Evolutionary conservation across 805 yeast species (phyloP), one percentile per base, ranked within the genome.

Genomic region (Schwanniomyces sp.): DNA sequence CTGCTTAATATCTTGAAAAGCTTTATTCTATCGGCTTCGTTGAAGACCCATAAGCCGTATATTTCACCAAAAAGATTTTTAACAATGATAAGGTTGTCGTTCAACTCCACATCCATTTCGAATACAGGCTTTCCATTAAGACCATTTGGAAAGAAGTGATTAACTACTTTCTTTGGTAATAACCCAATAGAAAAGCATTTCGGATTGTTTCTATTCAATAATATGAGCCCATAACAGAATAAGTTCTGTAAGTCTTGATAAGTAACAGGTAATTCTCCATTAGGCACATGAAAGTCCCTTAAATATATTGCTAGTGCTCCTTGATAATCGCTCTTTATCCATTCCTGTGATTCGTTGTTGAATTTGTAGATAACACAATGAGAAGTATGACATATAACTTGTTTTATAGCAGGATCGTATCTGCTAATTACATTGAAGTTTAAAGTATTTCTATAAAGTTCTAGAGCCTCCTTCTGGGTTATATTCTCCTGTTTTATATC

Each of bases 31-130:
- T 86, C 91, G 7, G 76, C 80, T 40, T 78, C 83, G 47, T 86
- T 82, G 59, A 85, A 88, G 17, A 87, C 75, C 94, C 94, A 88
- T 41, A 88, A 68, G 1, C 95, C 95, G 62, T 77, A 87, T 10
- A 86, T 84, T 40, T 85, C 88, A 18, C 86, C 90, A 43, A 79
- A 69, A 43, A 84, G 68, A 57, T 82, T 84, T 60, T 83, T 83
- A 17, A 88, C 78, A 46, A 88, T 87, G 36, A 88, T 80, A 59
- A 86, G 72, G 47, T 84, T 86, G 48, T 82, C 88, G 52, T 82
- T 81, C 49, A 81, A 75, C 54, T 87, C 92, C 32, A 84, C 82
- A 41, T 83, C 81, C 78, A 86, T 78, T 46, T 76, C 78, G 43
- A 67, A 69, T 5, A 68, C 58, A 6, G 65, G 66, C 27, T 59